Conservation (phyloP, 768 basidiomycete genomes). For the Lentinula detonsa region DNA sequence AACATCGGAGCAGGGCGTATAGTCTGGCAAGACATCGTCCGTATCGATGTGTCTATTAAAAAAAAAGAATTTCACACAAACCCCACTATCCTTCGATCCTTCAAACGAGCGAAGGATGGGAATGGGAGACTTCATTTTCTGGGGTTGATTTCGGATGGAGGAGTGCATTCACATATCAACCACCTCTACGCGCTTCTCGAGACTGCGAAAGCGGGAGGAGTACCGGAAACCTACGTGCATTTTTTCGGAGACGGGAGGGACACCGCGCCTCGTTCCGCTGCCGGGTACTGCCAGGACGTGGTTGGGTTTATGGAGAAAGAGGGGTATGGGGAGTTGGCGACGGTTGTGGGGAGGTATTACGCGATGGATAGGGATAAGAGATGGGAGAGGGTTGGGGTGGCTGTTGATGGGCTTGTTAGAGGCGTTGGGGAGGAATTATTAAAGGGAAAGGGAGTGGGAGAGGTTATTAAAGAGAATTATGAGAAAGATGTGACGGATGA, state of each 20-base stretch:
- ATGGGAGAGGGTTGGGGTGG: constrained; percentile 91
- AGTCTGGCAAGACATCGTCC: constrained; percentile 68
- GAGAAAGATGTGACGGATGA: constrained; percentile 87
- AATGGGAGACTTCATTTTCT: constrained; percentile 77
- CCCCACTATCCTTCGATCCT: constrained; percentile 61
- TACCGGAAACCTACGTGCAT: constrained; percentile 86
- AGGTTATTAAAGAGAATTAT: constrained; percentile 67
- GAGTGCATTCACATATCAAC: constrained; percentile 93
- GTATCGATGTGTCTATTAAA: constrained; percentile 89
- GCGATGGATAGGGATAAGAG: constrained; percentile 97
- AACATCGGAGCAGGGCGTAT: constrained; percentile 94
- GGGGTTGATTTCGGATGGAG: constrained; percentile 91
- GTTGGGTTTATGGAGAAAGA: constrained; percentile 74
- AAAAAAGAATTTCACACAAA: constrained; percentile 84
- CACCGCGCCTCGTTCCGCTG: constrained; percentile 82
- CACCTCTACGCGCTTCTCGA: constrained; percentile 90
- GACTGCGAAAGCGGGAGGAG: constrained; percentile 79
- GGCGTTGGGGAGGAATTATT: constrained; percentile 55
- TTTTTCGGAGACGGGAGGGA: constrained; percentile 95
- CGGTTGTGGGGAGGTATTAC: constrained; percentile 87
- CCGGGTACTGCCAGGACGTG: constrained; percentile 71
- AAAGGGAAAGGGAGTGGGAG: constrained; percentile 26
- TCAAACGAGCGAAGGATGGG: constrained; percentile 73
- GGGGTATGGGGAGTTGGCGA: constrained; percentile 75
- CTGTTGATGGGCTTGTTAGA: constrained; percentile 76